Percentiles rank a stretch among this genome's conserved stretches.
phyloP scores from a whole-genome alignment of 768 basidiomycete genomes.

The Russula griseocarnosa region DNA sequence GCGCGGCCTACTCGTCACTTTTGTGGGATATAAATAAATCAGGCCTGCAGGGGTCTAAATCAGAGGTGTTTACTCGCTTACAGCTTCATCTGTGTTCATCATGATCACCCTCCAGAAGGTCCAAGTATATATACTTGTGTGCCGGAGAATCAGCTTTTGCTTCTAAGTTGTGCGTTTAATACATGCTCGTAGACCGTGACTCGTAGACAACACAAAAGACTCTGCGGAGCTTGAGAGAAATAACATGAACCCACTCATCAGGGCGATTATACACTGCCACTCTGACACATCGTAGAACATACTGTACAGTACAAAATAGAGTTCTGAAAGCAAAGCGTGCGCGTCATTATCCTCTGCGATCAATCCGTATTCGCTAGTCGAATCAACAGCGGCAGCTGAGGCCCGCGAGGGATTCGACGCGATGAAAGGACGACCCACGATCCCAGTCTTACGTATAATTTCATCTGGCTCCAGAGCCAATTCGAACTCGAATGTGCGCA shows the following conservation, averaged over 20 bases:
- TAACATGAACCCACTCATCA: neutral
- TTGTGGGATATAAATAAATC: too few species aligned
- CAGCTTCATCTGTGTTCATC: too few species aligned
- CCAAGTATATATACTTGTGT: too few species aligned
- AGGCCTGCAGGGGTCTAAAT: too few species aligned
- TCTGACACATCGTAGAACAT: neutral
- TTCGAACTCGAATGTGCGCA: constrained; percentile 30
- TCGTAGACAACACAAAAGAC: neutral
- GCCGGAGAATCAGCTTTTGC: too few species aligned
- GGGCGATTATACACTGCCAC: neutral
- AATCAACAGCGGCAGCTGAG: constrained; percentile 25
- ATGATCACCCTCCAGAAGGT: too few species aligned
- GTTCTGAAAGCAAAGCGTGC: neutral
- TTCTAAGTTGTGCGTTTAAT: too few species aligned
- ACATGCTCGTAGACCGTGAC: neutral
- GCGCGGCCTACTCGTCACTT: too few species aligned
- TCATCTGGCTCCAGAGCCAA: constrained; percentile 25
- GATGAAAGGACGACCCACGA: constrained; percentile 26
- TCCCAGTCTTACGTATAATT: constrained; percentile 10
- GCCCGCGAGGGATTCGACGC: constrained; percentile 17
- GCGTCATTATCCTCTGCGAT: neutral
- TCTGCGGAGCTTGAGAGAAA: neutral
- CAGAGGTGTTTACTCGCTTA: too few species aligned
- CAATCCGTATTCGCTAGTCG: constrained; percentile 14
- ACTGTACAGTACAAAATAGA: neutral